phyloP scores from a whole-genome alignment of 2,329 filamentous ascomycete genomes.

The Ramichloridium luteum region DNA sequence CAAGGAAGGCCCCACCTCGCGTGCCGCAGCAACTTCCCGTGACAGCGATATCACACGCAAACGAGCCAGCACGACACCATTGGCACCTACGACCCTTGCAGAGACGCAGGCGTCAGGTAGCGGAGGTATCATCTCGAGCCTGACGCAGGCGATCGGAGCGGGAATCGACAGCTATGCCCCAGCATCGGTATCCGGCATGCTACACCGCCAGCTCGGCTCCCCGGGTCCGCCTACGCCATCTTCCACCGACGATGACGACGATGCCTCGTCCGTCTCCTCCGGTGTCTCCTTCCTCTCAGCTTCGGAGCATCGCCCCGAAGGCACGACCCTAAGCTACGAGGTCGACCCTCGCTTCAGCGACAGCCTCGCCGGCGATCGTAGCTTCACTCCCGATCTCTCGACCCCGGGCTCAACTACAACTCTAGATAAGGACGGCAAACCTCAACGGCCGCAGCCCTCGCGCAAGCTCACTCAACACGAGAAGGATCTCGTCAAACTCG shows the following conservation, averaged over 20 bases:
- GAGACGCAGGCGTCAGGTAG: neutral
- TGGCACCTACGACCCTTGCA: neutral
- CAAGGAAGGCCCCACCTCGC: too few species aligned
- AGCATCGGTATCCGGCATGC: slow-evolving; percentile 17
- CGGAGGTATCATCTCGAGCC: slow-evolving; percentile 19
- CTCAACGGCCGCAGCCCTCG: slow-evolving; percentile 8
- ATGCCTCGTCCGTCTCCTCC: slow-evolving; percentile 18
- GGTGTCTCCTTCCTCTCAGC: slow-evolving; percentile 31
- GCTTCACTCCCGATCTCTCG: too few species aligned
- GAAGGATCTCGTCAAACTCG: slow-evolving; percentile 53
- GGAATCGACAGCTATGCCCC: slow-evolving; percentile 27
- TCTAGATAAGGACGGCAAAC: slow-evolving; percentile 12
- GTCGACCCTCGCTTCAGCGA: slow-evolving; percentile 12
- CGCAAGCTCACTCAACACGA: slow-evolving; percentile 32
- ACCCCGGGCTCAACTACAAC: slow-evolving; percentile 15
- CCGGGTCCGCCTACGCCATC: too few species aligned
- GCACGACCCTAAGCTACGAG: slow-evolving; percentile 2
- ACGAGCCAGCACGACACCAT: neutral
- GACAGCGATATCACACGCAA: neutral
- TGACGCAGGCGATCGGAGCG: slow-evolving; percentile 20
- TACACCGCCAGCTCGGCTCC: slow-evolving; percentile 16
- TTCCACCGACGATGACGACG: slow-evolving; percentile 8
- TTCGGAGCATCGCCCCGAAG: slow-evolving; percentile 23
- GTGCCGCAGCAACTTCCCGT: too few species aligned
- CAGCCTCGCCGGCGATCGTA: slow-evolving; percentile 12